These are phyloP conservation scores for Rhodotorula sp. DNA, from an alignment of 1,284 basidiomycete genomes.

Conservation along the genomic window DNA sequence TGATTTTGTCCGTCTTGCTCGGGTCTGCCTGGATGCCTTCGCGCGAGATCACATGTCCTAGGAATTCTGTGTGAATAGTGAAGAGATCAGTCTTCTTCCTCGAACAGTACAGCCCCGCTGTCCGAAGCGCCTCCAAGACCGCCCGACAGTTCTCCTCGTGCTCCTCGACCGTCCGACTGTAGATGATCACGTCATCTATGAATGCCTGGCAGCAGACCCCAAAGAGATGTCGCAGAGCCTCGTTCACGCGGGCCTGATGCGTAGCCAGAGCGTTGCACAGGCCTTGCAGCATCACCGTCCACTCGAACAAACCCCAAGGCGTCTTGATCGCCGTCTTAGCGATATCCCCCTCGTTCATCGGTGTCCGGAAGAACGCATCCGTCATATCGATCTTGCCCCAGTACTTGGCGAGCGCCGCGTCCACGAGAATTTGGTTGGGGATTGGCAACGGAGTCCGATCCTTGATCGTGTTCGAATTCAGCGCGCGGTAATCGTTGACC, in stretches of 20 bases:
- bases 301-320: constrained; percentile 53
- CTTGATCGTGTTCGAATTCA: constrained; percentile 31
- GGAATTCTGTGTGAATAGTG: constrained; percentile 45
- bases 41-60: constrained; percentile 50
- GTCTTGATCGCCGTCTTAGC: constrained; percentile 52
- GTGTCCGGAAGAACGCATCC: constrained; percentile 53
- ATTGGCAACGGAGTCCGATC: constrained; percentile 30
- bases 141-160: constrained; percentile 43
- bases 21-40: constrained; percentile 49
- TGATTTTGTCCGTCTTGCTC: constrained; percentile 48
- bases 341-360: constrained; percentile 50
- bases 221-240: constrained; percentile 20
- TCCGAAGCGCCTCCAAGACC: constrained; percentile 44
- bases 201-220: constrained; percentile 42
- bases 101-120: constrained; percentile 44
- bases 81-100: constrained; percentile 49
- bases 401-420: neutral
- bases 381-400: no score
- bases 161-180: constrained; percentile 50
- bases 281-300: constrained; percentile 55
- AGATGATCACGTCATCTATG: constrained; percentile 56
- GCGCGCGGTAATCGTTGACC: constrained; percentile 28
- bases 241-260: constrained; percentile 42
- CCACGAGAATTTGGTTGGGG: neutral
- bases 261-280: constrained; percentile 51